Base-by-base conservation (phyloP, 352 stramenopile genomes). In the Lagenidium giganteum region DNA sequence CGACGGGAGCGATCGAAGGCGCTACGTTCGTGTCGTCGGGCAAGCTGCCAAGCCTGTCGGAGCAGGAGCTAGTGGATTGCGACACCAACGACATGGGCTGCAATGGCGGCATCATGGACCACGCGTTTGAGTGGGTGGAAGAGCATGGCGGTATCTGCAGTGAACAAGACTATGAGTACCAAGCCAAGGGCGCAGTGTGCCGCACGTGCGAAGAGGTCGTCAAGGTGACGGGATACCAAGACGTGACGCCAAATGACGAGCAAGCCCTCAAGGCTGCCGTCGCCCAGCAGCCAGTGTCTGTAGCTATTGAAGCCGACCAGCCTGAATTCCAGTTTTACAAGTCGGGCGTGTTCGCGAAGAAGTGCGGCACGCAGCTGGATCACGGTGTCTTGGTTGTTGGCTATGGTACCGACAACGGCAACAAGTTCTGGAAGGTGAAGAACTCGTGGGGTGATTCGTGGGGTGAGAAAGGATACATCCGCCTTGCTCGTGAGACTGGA, bases 61-160 rank as follows among this genome's bases (percentile, higher is more conserved):
- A 99, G 67, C 97, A 99, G 68, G 82, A 99, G 51, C 86, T 99
- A 17, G 83, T 99, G 31, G 93, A 98, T 72, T 99, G 96, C 55
- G 95, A 98, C 60, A 42, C 93, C 51, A 88, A 90, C 54, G 92
- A 99, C 74, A 83, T 96, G 63, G 96, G 95, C 45, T 99, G 97
- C 77, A 95, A 94, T 50, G 97, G 96, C 21, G 97, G 96, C 22
- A 64, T 98, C 12, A 99, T 99, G 95, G 93, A 98, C 69, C 95
- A 98, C 57, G 95, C 95, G 8, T 99, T 98, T 58, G 67, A 85
- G 14, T 99, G 93, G 71, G 96, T 98, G 47, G 83, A 97, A 52
- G 64, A 80, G 32, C 72, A 95, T 41, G 77, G 75, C 20, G 94
- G 94, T 13, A 66, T 99, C n/a, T 98, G 93, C 64, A 83, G 70